A percentile compares a stretch with the other conserved stretches of the same genome.
Evolutionary conservation across 1,284 basidiomycete genomes (phyloP).

Genomic region (Vanrija sp.): DNA sequence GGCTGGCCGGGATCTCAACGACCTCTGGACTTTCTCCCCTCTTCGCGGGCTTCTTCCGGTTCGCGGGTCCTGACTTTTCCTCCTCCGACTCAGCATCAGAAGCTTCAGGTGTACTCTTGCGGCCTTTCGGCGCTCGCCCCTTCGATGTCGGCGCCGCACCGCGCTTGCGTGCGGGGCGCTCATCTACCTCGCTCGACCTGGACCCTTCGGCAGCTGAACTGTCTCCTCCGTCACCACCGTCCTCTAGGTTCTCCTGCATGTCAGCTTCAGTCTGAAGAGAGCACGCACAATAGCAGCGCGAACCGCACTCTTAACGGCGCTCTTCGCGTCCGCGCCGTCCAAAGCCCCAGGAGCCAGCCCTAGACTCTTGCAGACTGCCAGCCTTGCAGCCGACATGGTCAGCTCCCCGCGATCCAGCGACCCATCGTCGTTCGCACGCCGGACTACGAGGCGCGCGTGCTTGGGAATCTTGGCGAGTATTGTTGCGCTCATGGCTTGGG

Average conservation of each 20-base stretch:
- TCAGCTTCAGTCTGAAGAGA: neutral
- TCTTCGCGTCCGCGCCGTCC: constrained; percentile 29
- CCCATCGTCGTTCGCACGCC: constrained; percentile 22
- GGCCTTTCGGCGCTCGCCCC: neutral
- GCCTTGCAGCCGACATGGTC: constrained; percentile 30
- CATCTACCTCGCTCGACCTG: neutral
- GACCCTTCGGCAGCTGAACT: neutral
- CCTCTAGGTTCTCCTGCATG: neutral
- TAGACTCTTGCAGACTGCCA: constrained; percentile 20
- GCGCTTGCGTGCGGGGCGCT: neutral
- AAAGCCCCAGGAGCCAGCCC: constrained; percentile 22
- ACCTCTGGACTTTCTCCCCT: neutral
- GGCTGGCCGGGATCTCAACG: neutral
- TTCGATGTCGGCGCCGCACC: neutral
- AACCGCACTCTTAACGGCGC: constrained; percentile 46
- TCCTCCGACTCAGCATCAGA: no score
- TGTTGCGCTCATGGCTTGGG: neutral
- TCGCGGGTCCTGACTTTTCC: no score
- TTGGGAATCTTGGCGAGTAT: neutral
- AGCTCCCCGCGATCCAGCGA: constrained; percentile 28
- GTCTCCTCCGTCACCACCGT: constrained; percentile 6
- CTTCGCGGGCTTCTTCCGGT: no score
- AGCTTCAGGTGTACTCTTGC: neutral
- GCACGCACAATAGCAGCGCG: constrained; percentile 36
- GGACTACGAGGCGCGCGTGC: constrained; percentile 16